Conservation (phyloP, 805 yeast genomes). For the Starmerella bombicola region DNA sequence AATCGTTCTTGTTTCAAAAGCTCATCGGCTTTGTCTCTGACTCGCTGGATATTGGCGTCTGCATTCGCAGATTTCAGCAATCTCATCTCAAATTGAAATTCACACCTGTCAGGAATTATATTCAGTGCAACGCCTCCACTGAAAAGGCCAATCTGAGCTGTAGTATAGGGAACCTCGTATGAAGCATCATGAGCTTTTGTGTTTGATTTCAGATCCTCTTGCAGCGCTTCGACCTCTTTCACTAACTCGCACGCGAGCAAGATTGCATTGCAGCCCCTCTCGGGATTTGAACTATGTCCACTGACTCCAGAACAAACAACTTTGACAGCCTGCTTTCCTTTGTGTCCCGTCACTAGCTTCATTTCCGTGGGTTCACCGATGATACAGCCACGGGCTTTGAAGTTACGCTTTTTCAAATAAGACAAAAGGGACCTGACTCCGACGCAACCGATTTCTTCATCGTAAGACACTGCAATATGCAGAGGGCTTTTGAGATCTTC, state of each 20-base stretch:
- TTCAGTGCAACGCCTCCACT: constrained; percentile 18
- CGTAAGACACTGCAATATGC: constrained; percentile 16
- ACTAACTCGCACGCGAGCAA: constrained; percentile 15
- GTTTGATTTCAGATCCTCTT: constrained; percentile 1
- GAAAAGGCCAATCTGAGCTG: constrained; percentile 15
- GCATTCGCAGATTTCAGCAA: constrained; percentile 11
- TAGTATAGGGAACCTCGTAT: constrained; percentile 16
- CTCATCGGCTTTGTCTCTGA: constrained; percentile 4
- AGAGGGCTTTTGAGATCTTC: constrained; percentile 10
- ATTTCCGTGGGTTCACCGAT: constrained; percentile 19
- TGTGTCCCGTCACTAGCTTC: constrained; percentile 15
- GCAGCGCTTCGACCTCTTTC: constrained; percentile 12
- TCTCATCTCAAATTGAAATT: constrained; percentile 18
- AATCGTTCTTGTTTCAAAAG: constrained; percentile 3
- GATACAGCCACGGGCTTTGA: constrained; percentile 14
- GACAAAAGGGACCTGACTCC: constrained; percentile 16
- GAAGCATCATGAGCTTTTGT: constrained; percentile 1
- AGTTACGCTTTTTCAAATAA: constrained; percentile 4
- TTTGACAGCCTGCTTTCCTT: constrained; percentile 17
- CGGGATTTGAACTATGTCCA: constrained; percentile 18
- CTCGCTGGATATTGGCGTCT: constrained; percentile 1
- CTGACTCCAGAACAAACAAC: constrained; percentile 15
- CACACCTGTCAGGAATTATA: constrained; percentile 18
- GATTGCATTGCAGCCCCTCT: constrained; percentile 16
- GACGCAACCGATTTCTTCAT: constrained; percentile 20